A percentile compares a stretch with the other conserved stretches of the same genome.
Evolutionary conservation across 257 asterid genomes (phyloP).

Genomic region (Nyctanthes arbortristis): DNA sequence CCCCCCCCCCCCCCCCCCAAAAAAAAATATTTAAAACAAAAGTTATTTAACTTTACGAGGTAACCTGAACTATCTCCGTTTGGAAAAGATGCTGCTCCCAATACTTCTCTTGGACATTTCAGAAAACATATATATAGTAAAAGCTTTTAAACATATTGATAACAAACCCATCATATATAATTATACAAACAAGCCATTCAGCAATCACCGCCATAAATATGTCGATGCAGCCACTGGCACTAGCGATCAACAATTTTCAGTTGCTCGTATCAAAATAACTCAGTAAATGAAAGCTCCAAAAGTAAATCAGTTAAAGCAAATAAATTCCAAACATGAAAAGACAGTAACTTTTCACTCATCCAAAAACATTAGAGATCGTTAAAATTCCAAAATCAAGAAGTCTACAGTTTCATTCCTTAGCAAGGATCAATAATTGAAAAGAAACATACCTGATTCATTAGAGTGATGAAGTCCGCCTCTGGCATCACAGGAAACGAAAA

Average conservation of each 20-base stretch:
- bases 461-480: slow-evolving; percentile 35
- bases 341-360: background rate
- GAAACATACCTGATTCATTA: slow-evolving; percentile 41
- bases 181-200: no score
- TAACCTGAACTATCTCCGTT: background rate
- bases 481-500: slow-evolving; percentile 39
- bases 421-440: background rate
- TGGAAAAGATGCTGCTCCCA: background rate
- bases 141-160: no score
- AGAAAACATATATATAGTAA: background rate
- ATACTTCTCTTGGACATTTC: background rate
- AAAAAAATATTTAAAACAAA: no score
- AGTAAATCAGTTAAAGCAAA: background rate
- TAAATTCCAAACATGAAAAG: background rate
- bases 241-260: background rate
- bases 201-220: background rate
- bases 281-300: background rate
- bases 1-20: no score
- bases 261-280: background rate
- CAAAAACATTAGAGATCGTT: background rate
- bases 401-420: background rate
- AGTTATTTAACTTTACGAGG: background rate
- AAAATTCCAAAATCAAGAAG: background rate
- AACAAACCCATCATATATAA: no score
- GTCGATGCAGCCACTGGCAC: background rate